Evolutionary conservation across 2,329 filamentous ascomycete species (phyloP).

Genomic region (Colletotrichum tropicale): DNA sequence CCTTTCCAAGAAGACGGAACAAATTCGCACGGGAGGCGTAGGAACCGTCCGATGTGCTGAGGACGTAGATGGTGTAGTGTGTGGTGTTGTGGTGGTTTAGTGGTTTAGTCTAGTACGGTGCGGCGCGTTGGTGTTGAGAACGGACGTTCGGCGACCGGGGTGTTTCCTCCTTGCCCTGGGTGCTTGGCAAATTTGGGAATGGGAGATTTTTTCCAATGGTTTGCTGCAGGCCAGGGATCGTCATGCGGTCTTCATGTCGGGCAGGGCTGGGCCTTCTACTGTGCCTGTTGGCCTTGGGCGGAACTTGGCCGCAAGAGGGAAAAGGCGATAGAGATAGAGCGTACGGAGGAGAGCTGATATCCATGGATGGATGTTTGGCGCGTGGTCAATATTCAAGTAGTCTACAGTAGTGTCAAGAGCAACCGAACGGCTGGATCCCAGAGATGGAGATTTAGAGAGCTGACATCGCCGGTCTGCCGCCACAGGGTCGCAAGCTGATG

Average conservation of each 20-base stretch:
- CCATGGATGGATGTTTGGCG: background rate
- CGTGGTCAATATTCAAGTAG: background rate
- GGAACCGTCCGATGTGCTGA: background rate
- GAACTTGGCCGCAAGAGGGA: background rate
- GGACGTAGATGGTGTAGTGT: background rate
- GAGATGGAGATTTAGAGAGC: background rate
- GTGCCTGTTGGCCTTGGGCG: background rate
- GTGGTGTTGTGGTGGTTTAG: background rate
- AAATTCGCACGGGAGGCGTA: background rate
- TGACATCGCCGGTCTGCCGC: background rate
- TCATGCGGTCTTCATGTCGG: background rate
- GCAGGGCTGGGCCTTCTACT: background rate
- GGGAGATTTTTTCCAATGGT: background rate
- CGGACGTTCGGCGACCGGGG: background rate
- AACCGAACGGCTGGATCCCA: background rate
- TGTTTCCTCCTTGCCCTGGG: background rate
- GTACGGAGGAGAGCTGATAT: background rate
- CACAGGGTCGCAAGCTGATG: background rate
- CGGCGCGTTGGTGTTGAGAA: background rate
- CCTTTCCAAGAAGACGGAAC: background rate
- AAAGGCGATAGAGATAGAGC: background rate
- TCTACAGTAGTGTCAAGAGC: background rate
- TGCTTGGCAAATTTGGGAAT: background rate
- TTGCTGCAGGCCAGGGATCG: background rate
- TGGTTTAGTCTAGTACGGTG: background rate